Conservation (phyloP, 352 stramenopile species). For the Phytophthora pluvialis region DNA sequence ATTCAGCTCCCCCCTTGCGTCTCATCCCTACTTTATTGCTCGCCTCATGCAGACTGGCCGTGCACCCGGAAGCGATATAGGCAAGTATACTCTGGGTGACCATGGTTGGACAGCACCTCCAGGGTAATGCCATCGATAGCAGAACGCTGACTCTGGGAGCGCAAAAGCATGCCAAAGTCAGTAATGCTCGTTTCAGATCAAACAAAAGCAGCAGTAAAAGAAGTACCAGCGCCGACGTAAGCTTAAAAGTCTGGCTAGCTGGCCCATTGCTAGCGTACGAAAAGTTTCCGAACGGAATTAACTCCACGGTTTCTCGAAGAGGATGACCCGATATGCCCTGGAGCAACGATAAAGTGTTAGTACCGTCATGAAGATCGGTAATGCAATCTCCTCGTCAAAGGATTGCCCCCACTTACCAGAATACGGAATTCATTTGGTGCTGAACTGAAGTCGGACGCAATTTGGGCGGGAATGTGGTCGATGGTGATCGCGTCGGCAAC, state of each 20-base stretch:
- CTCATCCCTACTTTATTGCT: conserved; percentile 3
- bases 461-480: conserved; percentile 78
- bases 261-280: conserved; percentile 59
- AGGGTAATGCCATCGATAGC: conserved; percentile 75
- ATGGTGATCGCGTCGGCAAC: conserved; percentile 73
- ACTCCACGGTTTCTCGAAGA: conserved; percentile 48
- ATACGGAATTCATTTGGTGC: conserved; percentile 73
- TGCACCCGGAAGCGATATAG: conserved; percentile 91
- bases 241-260: conserved; percentile 71
- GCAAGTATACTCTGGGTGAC: conserved; percentile 87
- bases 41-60: conserved; percentile 46
- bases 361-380: conserved; percentile 2
- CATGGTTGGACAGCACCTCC: conserved; percentile 85
- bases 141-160: conserved; percentile 48
- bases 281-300: conserved; percentile 78
- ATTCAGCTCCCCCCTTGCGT: conserved; percentile 10
- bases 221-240: conserved; percentile 54
- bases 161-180: conserved; percentile 10
- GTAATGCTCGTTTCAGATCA: neutral
- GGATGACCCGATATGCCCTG: conserved; percentile 58
- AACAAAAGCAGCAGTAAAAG: neutral
- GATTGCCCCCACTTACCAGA: conserved; percentile 39
- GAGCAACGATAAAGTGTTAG: conserved; percentile 10
- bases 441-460: conserved; percentile 74
- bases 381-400: neutral